phyloP scores from a whole-genome alignment of 2,329 filamentous ascomycete genomes.

The Huntiella bhutanensis region DNA sequence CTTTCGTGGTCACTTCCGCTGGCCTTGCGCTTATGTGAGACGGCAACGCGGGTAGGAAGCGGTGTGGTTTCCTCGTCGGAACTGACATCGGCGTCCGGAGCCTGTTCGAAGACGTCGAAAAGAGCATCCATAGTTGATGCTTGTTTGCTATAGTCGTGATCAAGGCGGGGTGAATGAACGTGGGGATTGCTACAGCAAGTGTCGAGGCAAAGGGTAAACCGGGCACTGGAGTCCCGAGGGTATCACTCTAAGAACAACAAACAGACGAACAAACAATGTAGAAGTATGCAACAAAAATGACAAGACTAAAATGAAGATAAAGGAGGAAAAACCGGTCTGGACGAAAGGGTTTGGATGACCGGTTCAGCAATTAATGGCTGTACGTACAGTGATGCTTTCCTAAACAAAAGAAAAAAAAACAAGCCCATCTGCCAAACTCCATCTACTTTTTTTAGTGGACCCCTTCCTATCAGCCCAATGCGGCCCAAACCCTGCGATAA shows the following conservation, averaged over 20 bases:
- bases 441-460: slow-evolving; percentile 10
- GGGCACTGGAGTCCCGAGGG: too few relatives aligned
- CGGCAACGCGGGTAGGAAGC: not conserved
- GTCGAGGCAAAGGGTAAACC: too few relatives aligned
- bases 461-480: not conserved
- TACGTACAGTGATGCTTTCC: not conserved
- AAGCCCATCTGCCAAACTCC: not conserved
- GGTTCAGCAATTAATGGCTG: too few relatives aligned
- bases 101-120: slow-evolving; percentile 65
- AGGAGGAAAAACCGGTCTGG: too few relatives aligned
- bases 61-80: slow-evolving; percentile 22
- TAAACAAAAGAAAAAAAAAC: not conserved
- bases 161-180: not conserved
- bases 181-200: not conserved
- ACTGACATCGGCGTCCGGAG: slow-evolving; percentile 25
- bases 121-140: slow-evolving; percentile 47
- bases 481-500: too few relatives aligned
- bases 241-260: too few relatives aligned
- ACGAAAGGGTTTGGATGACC: too few relatives aligned
- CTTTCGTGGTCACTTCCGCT: not conserved
- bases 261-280: not conserved
- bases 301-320: too few relatives aligned
- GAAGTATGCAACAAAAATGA: not conserved
- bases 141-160: not conserved
- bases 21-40: slow-evolving; percentile 15